Percentiles rank a stretch among this genome's conserved stretches.
phyloP scores from a whole-genome alignment of 2,329 filamentous ascomycete genomes.

The Nemania sp. region DNA sequence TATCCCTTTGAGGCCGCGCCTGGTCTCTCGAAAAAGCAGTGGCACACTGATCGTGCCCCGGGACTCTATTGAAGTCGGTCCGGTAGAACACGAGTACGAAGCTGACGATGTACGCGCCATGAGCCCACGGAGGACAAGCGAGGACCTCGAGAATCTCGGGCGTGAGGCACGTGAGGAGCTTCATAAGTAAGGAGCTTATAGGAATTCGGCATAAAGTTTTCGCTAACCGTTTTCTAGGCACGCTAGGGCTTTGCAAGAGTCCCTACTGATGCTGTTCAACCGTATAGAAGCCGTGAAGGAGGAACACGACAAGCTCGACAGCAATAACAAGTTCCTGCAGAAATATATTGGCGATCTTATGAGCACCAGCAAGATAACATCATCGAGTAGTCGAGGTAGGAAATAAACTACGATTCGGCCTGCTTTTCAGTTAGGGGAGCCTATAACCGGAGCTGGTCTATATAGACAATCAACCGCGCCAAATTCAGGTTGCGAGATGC shows the following conservation, averaged over 20 bases:
- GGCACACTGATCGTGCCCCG: slow-evolving; percentile 85
- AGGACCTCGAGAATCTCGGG: slow-evolving; percentile 89
- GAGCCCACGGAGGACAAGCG: slow-evolving; percentile 91
- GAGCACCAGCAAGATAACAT: slow-evolving; percentile 81
- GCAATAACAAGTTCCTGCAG: slow-evolving; percentile 95
- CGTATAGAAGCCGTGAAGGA: slow-evolving; percentile 93
- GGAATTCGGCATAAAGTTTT: not conserved
- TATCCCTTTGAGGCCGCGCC: slow-evolving; percentile 70
- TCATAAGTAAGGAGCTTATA: slow-evolving; percentile 60
- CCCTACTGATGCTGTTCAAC: slow-evolving; percentile 88
- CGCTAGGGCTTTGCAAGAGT: slow-evolving; percentile 88
- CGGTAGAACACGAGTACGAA: slow-evolving; percentile 80
- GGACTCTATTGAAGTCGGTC: slow-evolving; percentile 78
- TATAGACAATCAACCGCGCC: slow-evolving; percentile 22
- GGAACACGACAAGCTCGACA: slow-evolving; percentile 96
- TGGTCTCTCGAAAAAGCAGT: slow-evolving; percentile 81
- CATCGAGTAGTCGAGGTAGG: slow-evolving; percentile 64
- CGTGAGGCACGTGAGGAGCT: slow-evolving; percentile 80
- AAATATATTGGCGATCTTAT: slow-evolving; percentile 98
- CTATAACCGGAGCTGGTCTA: slow-evolving; percentile 5
- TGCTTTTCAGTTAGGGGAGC: slow-evolving; percentile 21
- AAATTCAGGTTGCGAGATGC: slow-evolving; percentile 16
- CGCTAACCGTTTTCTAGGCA: slow-evolving; percentile 68
- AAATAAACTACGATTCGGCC: slow-evolving; percentile 58
- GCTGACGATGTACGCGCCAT: slow-evolving; percentile 92